Percentiles rank a stretch among this genome's conserved stretches.
Conservation (phyloP, 2,329 filamentous ascomycete species). For the Aureobasidium melanogenum region DNA sequence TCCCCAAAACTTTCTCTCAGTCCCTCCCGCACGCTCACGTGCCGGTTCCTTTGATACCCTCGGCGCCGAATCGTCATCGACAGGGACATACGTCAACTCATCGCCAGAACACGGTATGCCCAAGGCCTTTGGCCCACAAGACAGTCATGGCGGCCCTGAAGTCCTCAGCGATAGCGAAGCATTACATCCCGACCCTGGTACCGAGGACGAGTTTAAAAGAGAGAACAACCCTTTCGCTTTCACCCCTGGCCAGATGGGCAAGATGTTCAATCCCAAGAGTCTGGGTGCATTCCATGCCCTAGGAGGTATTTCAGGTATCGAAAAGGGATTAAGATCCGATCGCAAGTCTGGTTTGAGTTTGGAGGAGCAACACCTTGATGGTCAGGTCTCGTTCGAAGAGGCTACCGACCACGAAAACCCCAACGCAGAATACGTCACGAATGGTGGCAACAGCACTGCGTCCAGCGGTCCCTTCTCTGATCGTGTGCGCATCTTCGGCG, state of each 20-base stretch:
- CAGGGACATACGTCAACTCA: constrained; percentile 50
- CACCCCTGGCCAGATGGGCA: constrained; percentile 69
- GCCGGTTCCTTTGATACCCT: constrained; percentile 60
- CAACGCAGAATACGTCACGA: background rate
- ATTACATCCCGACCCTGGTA: constrained; percentile 65
- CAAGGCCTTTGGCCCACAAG: constrained; percentile 20
- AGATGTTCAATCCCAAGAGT: constrained; percentile 73
- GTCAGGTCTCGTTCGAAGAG: constrained; percentile 60
- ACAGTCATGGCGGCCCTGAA: constrained; percentile 34
- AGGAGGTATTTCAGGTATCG: constrained; percentile 62
- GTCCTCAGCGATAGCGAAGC: constrained; percentile 60
- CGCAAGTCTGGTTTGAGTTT: constrained; percentile 56
- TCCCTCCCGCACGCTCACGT: constrained; percentile 54
- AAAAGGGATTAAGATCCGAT: constrained; percentile 63
- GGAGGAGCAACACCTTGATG: constrained; percentile 58
- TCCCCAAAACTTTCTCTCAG: constrained; percentile 50
- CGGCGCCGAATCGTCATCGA: constrained; percentile 45
- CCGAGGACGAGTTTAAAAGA: constrained; percentile 65
- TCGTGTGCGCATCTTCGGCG: constrained; percentile 60
- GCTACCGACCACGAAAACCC: constrained; percentile 31
- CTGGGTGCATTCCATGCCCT: constrained; percentile 65
- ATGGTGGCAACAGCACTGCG: background rate
- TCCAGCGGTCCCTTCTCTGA: constrained; percentile 43
- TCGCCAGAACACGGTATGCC: constrained; percentile 18
- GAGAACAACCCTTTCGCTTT: constrained; percentile 80